Evolutionary conservation across 768 basidiomycete genomes (phyloP).

Genomic region (Russula earlei): DNA sequence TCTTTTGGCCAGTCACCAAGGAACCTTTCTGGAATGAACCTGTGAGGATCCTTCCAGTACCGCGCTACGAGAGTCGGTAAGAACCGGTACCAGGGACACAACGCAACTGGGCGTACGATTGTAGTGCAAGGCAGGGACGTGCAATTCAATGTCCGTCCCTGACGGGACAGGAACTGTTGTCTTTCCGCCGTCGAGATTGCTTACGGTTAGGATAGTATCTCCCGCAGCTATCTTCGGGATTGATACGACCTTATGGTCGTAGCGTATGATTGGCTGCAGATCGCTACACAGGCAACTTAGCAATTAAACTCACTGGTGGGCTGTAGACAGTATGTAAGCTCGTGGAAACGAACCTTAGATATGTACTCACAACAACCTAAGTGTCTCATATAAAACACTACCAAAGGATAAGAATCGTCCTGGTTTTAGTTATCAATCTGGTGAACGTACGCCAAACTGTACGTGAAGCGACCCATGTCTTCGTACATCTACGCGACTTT

Average conservation of each 20-base stretch:
- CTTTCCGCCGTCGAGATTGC: slow-evolving; percentile 31
- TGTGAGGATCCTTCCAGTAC: slow-evolving; percentile 45
- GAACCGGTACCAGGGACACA: background rate
- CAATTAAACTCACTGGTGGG: background rate
- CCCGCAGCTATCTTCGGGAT: slow-evolving; percentile 40
- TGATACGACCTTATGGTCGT: slow-evolving; percentile 32
- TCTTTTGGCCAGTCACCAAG: slow-evolving; percentile 27
- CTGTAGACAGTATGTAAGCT: background rate
- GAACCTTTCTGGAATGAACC: slow-evolving; percentile 34
- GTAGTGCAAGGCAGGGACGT: slow-evolving; percentile 37
- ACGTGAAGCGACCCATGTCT: background rate
- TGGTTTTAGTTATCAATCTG: background rate
- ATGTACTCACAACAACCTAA: slow-evolving; percentile 31
- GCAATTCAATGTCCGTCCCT: slow-evolving; percentile 31
- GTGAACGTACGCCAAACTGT: slow-evolving; percentile 9
- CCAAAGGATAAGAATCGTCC: background rate
- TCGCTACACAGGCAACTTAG: background rate
- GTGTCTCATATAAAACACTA: slow-evolving; percentile 44
- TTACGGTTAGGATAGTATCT: slow-evolving; percentile 33
- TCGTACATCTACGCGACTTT: background rate
- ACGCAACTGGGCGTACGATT: slow-evolving; percentile 31
- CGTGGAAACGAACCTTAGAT: background rate
- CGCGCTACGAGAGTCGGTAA: slow-evolving; percentile 31
- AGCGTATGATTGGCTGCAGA: background rate
- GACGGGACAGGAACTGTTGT: slow-evolving; percentile 34